Conservation (phyloP, 495 filamentous ascomycete genomes). For the Podospora pseudoanserina region DNA sequence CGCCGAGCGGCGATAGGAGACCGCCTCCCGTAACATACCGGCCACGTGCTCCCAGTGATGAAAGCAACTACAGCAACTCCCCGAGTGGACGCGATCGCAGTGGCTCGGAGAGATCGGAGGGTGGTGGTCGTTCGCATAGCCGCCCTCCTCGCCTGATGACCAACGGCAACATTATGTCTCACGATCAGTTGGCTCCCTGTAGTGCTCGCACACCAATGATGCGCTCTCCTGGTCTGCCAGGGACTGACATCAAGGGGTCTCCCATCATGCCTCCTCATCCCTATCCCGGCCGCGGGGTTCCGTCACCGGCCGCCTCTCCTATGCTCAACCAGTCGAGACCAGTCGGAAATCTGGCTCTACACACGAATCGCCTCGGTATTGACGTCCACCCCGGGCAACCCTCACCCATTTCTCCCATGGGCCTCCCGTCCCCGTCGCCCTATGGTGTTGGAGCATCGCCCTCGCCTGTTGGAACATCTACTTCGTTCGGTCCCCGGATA, state of each 20-base stretch:
- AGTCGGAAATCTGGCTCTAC: slow-evolving; percentile 31
- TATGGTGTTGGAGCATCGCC: slow-evolving; percentile 17
- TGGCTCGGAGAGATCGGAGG: slow-evolving; percentile 61
- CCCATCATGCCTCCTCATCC: slow-evolving; percentile 48
- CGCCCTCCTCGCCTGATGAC: slow-evolving; percentile 41
- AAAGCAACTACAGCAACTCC: slow-evolving; percentile 27
- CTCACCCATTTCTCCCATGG: slow-evolving; percentile 46
- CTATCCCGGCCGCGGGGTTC: slow-evolving; percentile 36
- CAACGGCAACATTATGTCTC: slow-evolving; percentile 10
- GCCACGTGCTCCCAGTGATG: slow-evolving; percentile 41
- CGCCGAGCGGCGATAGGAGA: slow-evolving; percentile 44
- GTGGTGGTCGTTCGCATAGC: slow-evolving; percentile 48
- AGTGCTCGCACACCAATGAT: slow-evolving; percentile 31
- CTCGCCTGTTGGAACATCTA: slow-evolving; percentile 31
- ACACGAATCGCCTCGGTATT: slow-evolving; percentile 30
- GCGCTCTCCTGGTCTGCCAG: slow-evolving; percentile 45
- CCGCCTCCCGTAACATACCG: slow-evolving; percentile 42
- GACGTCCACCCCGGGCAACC: slow-evolving; percentile 34
- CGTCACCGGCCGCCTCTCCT: slow-evolving; percentile 28
- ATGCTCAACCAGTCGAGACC: slow-evolving; percentile 29
- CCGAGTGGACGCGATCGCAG: slow-evolving; percentile 52
- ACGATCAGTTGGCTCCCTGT: slow-evolving; percentile 40
- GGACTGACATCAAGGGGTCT: slow-evolving; percentile 43
- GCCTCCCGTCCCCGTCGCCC: slow-evolving; percentile 30
- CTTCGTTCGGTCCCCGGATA: slow-evolving; percentile 23